A percentile compares a stretch with the other conserved stretches of the same genome.
Evolutionary conservation across 306 rosid species (phyloP).

Genomic region (Castanea mollissima): DNA sequence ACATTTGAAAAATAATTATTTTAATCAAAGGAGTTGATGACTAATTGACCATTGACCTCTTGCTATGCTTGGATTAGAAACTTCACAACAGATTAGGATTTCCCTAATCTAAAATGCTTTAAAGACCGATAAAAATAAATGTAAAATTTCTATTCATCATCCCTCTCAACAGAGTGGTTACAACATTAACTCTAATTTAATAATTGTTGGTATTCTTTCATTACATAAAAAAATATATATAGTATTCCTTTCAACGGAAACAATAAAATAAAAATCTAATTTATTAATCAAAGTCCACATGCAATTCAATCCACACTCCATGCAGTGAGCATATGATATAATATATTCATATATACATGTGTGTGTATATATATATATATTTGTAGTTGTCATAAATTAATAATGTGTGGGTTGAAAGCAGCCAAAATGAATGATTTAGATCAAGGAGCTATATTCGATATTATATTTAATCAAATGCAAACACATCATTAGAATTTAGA

Average conservation of each 20-base stretch:
- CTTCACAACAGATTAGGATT: neutral
- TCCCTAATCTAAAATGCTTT: neutral
- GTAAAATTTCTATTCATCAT: neutral
- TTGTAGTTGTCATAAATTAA: neutral
- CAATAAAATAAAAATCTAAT: neutral
- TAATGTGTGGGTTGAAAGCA: conserved; percentile 13
- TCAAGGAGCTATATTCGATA: neutral
- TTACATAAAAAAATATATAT: neutral
- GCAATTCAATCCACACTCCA: conserved; percentile 14
- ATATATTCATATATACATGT: no score
- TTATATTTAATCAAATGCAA: neutral
- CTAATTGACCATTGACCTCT: neutral
- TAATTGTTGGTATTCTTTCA: neutral
- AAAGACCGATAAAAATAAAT: neutral
- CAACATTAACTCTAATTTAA: neutral
- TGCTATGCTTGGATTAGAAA: neutral
- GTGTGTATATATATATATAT: neutral
- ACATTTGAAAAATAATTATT: neutral
- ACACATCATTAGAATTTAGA: conserved; percentile 10
- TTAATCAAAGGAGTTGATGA: neutral
- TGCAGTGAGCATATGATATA: no score
- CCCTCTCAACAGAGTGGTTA: neutral
- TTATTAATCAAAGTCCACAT: conserved; percentile 11
- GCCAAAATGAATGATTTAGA: neutral
- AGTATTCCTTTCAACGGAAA: neutral